Evolutionary conservation across 2,329 filamentous ascomycete genomes (phyloP).

Genomic region (Neopestalotiopsis clavispora): DNA sequence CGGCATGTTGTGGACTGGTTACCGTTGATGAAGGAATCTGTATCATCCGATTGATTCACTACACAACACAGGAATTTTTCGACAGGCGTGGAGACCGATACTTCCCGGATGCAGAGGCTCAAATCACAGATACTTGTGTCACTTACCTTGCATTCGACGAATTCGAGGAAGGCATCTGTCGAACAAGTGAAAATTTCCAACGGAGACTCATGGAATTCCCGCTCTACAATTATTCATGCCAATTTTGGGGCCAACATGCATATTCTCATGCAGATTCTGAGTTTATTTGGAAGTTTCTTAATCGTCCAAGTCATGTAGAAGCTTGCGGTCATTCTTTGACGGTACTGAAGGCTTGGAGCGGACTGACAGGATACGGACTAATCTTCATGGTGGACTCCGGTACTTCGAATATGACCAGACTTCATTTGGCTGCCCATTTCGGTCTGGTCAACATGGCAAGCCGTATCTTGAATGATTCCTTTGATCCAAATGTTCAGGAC

Average conservation of each 20-base stretch:
- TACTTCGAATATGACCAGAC: constrained; percentile 4
- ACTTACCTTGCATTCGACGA: constrained; percentile 40
- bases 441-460: neutral
- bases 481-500: neutral
- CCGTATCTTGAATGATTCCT: neutral
- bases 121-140: constrained; percentile 37
- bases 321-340: too few species aligned
- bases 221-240: constrained; percentile 20
- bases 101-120: constrained; percentile 35
- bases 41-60: constrained; percentile 46
- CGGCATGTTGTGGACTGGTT: constrained; percentile 37
- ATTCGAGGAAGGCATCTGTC: constrained; percentile 11
- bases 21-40: constrained; percentile 41
- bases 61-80: constrained; percentile 50
- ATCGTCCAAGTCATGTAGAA: too few species aligned
- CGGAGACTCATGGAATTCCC: too few species aligned
- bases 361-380: too few species aligned
- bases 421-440: constrained; percentile 17
- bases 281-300: too few species aligned
- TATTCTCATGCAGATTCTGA: too few species aligned
- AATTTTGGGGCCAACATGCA: constrained; percentile 21
- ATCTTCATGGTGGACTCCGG: too few species aligned
- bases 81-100: constrained; percentile 30
- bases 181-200: neutral
- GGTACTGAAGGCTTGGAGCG: too few species aligned